Base-by-base conservation (phyloP, 352 stramenopile genomes). In the Phytophthora vignae region DNA sequence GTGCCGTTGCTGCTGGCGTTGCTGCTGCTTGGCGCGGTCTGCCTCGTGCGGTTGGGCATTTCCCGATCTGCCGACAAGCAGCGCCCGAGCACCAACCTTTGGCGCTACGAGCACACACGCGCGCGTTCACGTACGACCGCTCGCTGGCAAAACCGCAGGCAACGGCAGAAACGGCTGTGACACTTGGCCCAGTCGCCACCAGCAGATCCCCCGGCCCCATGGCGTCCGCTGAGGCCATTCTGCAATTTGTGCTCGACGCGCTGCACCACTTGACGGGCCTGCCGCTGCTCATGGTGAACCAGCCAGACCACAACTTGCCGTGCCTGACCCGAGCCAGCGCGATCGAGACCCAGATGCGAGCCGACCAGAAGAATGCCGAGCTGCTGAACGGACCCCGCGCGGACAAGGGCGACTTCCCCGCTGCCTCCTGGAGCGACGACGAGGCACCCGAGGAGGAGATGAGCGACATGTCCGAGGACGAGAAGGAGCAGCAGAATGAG, bases 221-320 rank as follows among this genome's bases (percentile, higher is more conserved):
- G 63, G 53, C 60, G 12, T 56, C 56, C 54, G 36, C 46, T 11
- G 55, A 69, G 21, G 53, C 31, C 77, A 84, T 84, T 84, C 50
- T 77, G 42, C 77, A 78, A 82, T 77, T 77, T 74, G 60, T 79
- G 46, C 55, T 76, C 22, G 44, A 76, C 57, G 66, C 53, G 27
- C 56, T 79, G 46, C 55, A 79, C 14, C 71, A 68, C 19, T 62
- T 84, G 50, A 80, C 71, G 53, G 67, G 57, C 15, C 25, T 76
- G 15, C 60, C 64, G 31, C 46, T 81, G 60, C 69, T 73, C 59
- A 81, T 83, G 73, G 70, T 81, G 57, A 77, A 74, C 40, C 66
- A 67, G 54, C 40, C 64, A 33, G 76, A 81, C 44, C 49, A 69
- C 31, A 76, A 78, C 48, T 56, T 74, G 55, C 67, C 64, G 31